Base-by-base conservation (phyloP, 148 eudicot species). In the Oxyria digyna region DNA sequence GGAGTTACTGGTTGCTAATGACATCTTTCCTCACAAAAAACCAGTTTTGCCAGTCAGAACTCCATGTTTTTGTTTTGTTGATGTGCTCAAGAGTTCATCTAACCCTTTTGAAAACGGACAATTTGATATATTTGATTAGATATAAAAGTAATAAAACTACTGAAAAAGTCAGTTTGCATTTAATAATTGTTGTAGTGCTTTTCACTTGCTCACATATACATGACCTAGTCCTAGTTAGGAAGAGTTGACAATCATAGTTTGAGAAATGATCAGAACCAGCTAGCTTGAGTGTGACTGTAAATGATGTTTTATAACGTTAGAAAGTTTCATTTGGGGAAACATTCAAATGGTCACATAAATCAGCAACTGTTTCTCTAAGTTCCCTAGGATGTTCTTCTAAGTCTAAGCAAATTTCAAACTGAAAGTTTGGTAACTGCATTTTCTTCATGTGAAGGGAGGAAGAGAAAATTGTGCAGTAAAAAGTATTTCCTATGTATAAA, bases 1-100 rank as follows among this genome's bases (percentile, higher is more conserved):
- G 6, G 79, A 72, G 78, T 38, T 73, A 26, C 69, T 70, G 48
- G 72, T 85, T 59, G 79, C 8, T 18, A 41, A 9, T 37, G 46
- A 76, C 66, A 42, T 46, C 38, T 1, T 66, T 66, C 27, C 68
- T 65, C 69, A 59, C 69, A 35, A 38, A 66, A n/a, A 37, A 1
- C 18, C 65, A 59, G 65, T 27, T 59, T 59, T 26, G 65, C 20
- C 35, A 29, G 20, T 59, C 65, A 59, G 31, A 8, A 59, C 65
- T 27, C 11, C 35, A 31, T 59, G 4, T 54, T 54, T 50, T 0
- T 35, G 1, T 46, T 24, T 54, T 24, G 4, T 50, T 50, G 57
- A 50, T 23, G 62, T 54, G 31, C 35, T 14, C 38, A 59, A 59
- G n/a, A 24, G 33, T 11, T 4, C 63, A 29, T 31, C 37, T 31